Conservation (phyloP, 1,284 basidiomycete genomes). For the Xanthoconium separans region DNA sequence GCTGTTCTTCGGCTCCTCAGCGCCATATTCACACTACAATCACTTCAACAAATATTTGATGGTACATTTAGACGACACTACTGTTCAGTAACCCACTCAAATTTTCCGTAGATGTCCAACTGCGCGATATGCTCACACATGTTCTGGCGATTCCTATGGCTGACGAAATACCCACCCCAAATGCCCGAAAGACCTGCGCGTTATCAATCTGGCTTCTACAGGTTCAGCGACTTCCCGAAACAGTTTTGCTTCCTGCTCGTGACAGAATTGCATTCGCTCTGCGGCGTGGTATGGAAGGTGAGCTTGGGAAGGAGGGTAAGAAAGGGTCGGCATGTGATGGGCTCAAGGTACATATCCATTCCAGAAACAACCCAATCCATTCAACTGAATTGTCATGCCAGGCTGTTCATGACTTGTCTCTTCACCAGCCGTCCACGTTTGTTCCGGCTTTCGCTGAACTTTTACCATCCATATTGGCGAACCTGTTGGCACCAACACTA, state of each 20-base stretch:
- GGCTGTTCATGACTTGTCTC: conserved; percentile 70
- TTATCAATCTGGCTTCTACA: conserved; percentile 72
- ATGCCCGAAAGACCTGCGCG: conserved; percentile 79
- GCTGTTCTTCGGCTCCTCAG: conserved; percentile 64
- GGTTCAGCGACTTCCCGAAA: conserved; percentile 60
- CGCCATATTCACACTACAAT: conserved; percentile 56
- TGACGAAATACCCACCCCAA: conserved; percentile 67
- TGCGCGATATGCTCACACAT: conserved; percentile 56
- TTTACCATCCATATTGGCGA: conserved; percentile 59
- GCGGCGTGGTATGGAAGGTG: conserved; percentile 74
- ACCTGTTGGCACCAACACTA: conserved; percentile 60
- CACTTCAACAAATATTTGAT: conserved; percentile 57
- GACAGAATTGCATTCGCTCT: conserved; percentile 68
- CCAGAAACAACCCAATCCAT: not conserved
- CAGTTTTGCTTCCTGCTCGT: conserved; percentile 56
- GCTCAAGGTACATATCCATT: conserved; percentile 51
- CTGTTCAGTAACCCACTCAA: conserved; percentile 5
- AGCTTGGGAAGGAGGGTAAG: conserved; percentile 82
- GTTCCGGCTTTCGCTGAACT: conserved; percentile 60
- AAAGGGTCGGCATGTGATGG: conserved; percentile 75
- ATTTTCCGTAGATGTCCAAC: conserved; percentile 48
- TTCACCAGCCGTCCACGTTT: conserved; percentile 61
- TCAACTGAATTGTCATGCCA: conserved; percentile 29
- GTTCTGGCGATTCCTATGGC: conserved; percentile 70
- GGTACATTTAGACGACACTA: conserved; percentile 40